These are phyloP conservation scores for Hortaea werneckii DNA, from an alignment of 2,329 filamentous ascomycete genomes.

Conservation along the genomic window DNA sequence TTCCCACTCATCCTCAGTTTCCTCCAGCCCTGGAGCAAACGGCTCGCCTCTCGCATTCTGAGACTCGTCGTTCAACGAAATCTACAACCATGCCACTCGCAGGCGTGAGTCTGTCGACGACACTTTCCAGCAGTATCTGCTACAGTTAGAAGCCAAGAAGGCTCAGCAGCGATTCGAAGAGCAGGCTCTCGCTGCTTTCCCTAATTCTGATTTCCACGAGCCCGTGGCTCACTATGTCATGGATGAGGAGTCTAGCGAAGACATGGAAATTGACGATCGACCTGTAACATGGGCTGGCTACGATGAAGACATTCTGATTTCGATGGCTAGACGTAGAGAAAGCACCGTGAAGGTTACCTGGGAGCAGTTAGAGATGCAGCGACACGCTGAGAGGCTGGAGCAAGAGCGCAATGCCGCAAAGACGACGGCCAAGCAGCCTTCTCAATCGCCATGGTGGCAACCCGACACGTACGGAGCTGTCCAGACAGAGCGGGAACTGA, in stretches of 20 bases:
- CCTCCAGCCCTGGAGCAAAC: slow-evolving; percentile 24
- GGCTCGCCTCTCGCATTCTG: slow-evolving; percentile 35
- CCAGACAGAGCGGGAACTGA: slow-evolving; percentile 34
- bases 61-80: slow-evolving; percentile 35
- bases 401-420: slow-evolving; percentile 37
- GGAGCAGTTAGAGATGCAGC: slow-evolving; percentile 73
- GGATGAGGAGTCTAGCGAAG: slow-evolving; percentile 33
- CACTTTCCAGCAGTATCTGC: slow-evolving; percentile 62
- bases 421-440: slow-evolving; percentile 19
- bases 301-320: slow-evolving; percentile 29
- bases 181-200: slow-evolving; percentile 64
- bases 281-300: slow-evolving; percentile 27
- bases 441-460: slow-evolving; percentile 29
- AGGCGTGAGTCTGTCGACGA: slow-evolving; percentile 61
- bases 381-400: slow-evolving; percentile 58
- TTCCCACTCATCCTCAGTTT: slow-evolving; percentile 36
- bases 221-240: slow-evolving; percentile 63
- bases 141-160: slow-evolving; percentile 69
- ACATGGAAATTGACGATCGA: slow-evolving; percentile 26
- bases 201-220: slow-evolving; percentile 58
- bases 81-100: slow-evolving; percentile 45
- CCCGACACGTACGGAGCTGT: slow-evolving; percentile 18
- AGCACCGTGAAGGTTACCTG: slow-evolving; percentile 56
- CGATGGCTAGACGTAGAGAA: slow-evolving; percentile 38
- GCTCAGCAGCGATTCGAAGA: slow-evolving; percentile 73